A percentile compares a stretch with the other conserved stretches of the same genome.
Evolutionary conservation across 495 filamentous ascomycete genomes (phyloP).

Genomic region (Podospora pseudopauciseta): DNA sequence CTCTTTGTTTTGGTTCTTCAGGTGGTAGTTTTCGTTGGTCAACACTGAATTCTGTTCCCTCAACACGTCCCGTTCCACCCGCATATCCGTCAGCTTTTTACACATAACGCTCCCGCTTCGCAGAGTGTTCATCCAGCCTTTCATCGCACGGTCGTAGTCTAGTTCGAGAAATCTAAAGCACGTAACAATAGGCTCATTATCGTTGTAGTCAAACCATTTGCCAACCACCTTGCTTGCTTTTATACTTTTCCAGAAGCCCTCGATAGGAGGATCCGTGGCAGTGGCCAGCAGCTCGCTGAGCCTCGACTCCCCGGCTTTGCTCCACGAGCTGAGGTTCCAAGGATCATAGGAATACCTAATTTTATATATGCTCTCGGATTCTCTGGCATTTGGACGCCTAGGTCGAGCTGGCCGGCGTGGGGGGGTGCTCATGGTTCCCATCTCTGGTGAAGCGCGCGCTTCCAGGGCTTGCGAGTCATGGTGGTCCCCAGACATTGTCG

Average conservation of each 20-base stretch:
- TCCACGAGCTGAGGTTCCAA: not conserved
- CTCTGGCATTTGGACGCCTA: not conserved
- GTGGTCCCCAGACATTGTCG: not conserved
- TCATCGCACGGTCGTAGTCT: not conserved
- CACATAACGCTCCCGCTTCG: not conserved
- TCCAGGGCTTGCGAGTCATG: not conserved
- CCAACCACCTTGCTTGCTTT: not conserved
- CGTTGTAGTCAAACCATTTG: not conserved
- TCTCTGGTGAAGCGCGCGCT: not conserved
- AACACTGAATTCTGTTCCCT: no score
- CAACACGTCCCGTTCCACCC: no score
- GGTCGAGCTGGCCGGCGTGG: not conserved
- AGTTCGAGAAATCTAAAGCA: not conserved
- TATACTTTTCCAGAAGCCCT: not conserved
- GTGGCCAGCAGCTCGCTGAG: not conserved
- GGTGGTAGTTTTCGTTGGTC: no score
- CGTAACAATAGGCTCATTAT: not conserved
- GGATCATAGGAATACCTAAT: not conserved
- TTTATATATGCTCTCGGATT: not conserved
- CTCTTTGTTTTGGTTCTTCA: no score
- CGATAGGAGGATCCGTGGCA: not conserved
- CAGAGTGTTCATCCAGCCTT: not conserved
- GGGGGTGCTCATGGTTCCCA: not conserved
- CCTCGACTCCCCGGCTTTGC: not conserved
- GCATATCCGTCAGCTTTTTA: not conserved